phyloP scores from a whole-genome alignment of 495 filamentous ascomycete species.

The Aspergillus sparsus region DNA sequence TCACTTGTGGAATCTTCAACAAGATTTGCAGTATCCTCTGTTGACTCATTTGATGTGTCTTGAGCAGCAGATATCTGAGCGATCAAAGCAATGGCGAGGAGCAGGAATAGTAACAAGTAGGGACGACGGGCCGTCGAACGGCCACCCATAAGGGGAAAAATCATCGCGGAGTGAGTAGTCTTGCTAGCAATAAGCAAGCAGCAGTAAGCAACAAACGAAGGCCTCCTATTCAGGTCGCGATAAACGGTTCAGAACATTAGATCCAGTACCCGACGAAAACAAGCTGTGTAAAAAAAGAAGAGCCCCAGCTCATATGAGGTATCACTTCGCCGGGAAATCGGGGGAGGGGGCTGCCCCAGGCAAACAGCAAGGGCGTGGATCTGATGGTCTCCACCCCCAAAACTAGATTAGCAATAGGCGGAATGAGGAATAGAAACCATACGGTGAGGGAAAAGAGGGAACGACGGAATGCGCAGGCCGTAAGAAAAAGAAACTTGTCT shows the following conservation, averaged over 20 bases:
- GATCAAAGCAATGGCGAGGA: constrained; percentile 24
- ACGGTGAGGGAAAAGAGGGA: constrained; percentile 5
- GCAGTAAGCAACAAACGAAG: too few relatives aligned
- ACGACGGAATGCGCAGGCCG: not conserved
- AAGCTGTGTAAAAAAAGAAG: not conserved
- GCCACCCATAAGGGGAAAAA: constrained; percentile 23
- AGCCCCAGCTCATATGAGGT: not conserved
- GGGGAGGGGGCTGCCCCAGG: not conserved
- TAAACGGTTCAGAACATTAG: not conserved
- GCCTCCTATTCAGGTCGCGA: not conserved
- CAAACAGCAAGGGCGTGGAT: constrained; percentile 19
- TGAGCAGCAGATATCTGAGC: constrained; percentile 25
- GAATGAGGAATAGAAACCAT: constrained; percentile 11
- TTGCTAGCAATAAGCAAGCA: not conserved
- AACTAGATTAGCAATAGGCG: constrained; percentile 15
- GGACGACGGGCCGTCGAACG: constrained; percentile 29
- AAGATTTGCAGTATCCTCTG: not conserved
- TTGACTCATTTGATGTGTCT: constrained; percentile 28
- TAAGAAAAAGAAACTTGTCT: not conserved
- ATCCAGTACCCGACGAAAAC: not conserved
- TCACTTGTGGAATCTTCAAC: not conserved
- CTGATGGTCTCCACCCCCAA: constrained; percentile 25
- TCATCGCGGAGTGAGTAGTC: constrained; percentile 14
- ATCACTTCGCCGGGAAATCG: constrained; percentile 10
- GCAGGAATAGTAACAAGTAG: constrained; percentile 26